Conservation (phyloP, 1,139 yeast species). For the Nakaseomyces sp. region DNA sequence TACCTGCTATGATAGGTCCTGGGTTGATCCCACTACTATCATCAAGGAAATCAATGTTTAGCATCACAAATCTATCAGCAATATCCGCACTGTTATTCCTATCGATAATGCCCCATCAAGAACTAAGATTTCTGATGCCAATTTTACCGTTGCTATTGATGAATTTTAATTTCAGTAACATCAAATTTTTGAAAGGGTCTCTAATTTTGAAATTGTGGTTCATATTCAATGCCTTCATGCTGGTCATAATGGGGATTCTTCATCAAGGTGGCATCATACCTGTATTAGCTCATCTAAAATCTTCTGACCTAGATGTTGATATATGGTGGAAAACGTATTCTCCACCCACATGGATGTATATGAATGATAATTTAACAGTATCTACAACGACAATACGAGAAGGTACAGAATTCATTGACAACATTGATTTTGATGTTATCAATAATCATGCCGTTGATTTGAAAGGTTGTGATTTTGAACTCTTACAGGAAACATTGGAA, state of each 20-base stretch:
- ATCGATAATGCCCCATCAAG: constrained; percentile 84
- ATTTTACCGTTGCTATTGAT: constrained; percentile 52
- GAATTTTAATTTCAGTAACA: constrained; percentile 14
- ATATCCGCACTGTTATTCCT: constrained; percentile 53
- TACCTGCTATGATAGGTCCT: constrained; percentile 82
- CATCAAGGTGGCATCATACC: constrained; percentile 91
- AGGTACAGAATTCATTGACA: constrained; percentile 16
- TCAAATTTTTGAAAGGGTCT: neutral
- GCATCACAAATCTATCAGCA: constrained; percentile 49
- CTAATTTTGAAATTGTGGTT: constrained; percentile 41
- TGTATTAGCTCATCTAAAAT: constrained; percentile 38
- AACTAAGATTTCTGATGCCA: constrained; percentile 75
- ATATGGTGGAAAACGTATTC: constrained; percentile 93
- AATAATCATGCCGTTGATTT: constrained; percentile 33
- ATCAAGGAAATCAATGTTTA: constrained; percentile 11
- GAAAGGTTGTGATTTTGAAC: constrained; percentile 30
- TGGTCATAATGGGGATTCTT: constrained; percentile 61
- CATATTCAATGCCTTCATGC: constrained; percentile 51
- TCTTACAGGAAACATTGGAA: constrained; percentile 21
- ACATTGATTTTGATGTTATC: constrained; percentile 12
- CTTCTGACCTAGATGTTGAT: constrained; percentile 33
- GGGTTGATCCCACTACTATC: constrained; percentile 37
- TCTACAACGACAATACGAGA: constrained; percentile 26
- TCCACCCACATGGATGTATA: constrained; percentile 85
- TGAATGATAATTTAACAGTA: constrained; percentile 30